Conservation (phyloP, 176 grass and related monocot genomes). For the Dactylis glomerata region DNA sequence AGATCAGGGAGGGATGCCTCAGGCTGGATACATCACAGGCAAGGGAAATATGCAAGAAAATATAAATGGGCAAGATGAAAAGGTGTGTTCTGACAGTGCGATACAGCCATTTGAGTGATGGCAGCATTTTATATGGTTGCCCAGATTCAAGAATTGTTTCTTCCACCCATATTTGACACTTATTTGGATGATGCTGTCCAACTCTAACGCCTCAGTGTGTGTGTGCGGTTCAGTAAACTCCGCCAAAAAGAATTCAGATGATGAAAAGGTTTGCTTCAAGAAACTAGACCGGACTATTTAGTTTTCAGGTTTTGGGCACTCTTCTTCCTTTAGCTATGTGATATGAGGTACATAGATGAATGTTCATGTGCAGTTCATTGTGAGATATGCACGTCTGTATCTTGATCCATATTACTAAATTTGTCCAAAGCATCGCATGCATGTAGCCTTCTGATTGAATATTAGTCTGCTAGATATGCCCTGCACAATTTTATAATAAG, state of each 20-base stretch:
- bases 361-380: neutral
- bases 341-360: neutral
- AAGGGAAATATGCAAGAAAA: too few relatives aligned
- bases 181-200: neutral
- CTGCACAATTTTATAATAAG: too few relatives aligned
- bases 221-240: too few relatives aligned
- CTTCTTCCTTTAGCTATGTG: neutral
- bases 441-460: neutral
- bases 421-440: neutral
- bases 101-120: too few relatives aligned
- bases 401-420: neutral
- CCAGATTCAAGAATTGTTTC: too few relatives aligned
- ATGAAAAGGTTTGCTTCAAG: constrained; percentile 48
- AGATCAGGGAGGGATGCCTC: too few relatives aligned
- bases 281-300: constrained; percentile 55
- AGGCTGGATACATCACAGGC: too few relatives aligned
- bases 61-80: too few relatives aligned
- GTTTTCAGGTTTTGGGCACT: constrained; percentile 46
- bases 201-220: too few relatives aligned
- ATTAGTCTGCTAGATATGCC: neutral
- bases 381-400: too few relatives aligned
- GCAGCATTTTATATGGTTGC: too few relatives aligned
- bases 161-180: neutral
- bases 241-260: constrained; percentile 43
- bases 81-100: too few relatives aligned